phyloP scores from a whole-genome alignment of 2,329 filamentous ascomycete genomes.

The Fusarium odoratissimum region DNA sequence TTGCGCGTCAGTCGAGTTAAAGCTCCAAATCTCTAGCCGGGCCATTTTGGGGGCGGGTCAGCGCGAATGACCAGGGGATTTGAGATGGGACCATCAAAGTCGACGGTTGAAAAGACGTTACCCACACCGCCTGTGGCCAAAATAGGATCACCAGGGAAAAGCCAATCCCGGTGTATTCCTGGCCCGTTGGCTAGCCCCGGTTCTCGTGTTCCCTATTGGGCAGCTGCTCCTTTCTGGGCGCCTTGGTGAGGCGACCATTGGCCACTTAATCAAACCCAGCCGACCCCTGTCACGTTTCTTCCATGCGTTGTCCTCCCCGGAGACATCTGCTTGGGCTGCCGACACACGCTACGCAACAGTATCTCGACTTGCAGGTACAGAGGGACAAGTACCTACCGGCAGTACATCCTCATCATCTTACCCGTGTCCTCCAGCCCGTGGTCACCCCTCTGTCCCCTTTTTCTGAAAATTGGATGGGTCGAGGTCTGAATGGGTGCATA shows the following conservation, averaged over 20 bases:
- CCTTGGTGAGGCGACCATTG: constrained; percentile 58
- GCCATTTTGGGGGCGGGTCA: constrained; percentile 41
- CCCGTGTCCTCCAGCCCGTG: constrained; percentile 15
- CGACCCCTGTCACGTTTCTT: constrained; percentile 62
- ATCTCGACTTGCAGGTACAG: constrained; percentile 30
- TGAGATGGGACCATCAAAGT: constrained; percentile 27
- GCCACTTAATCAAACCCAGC: constrained; percentile 63
- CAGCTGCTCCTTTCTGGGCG: constrained; percentile 58
- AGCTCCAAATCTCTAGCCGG: constrained; percentile 36
- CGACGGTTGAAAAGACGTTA: constrained; percentile 32
- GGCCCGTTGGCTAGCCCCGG: constrained; percentile 60
- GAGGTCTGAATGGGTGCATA: constrained; percentile 15
- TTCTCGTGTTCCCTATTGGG: constrained; percentile 62
- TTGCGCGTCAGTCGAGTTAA: constrained; percentile 42
- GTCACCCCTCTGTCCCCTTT: constrained; percentile 35
- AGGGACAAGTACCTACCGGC: not conserved
- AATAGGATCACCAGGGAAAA: constrained; percentile 45
- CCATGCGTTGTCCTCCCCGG: constrained; percentile 60
- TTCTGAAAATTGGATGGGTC: constrained; percentile 27
- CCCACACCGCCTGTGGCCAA: constrained; percentile 51
- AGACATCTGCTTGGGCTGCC: constrained; percentile 38
- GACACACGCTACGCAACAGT: constrained; percentile 31
- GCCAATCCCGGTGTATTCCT: constrained; percentile 54
- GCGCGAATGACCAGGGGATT: constrained; percentile 26
- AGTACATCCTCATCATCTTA: constrained; percentile 13